Evolutionary conservation across 805 yeast genomes (phyloP).

Genomic region (Hanseniaspora jakobsenii): DNA sequence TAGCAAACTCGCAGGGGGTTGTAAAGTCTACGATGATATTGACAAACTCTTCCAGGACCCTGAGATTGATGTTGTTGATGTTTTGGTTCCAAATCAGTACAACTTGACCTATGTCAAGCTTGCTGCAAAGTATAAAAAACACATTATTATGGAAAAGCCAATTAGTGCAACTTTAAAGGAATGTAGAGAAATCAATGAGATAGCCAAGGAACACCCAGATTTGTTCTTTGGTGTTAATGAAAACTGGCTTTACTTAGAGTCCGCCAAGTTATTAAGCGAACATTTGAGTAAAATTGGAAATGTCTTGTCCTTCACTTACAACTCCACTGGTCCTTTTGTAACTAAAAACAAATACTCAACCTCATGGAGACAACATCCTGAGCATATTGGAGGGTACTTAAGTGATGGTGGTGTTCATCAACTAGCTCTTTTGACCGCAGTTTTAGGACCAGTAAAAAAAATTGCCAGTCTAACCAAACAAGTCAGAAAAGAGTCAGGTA

Average conservation of each 20-base stretch:
- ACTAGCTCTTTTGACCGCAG: conserved; percentile 70
- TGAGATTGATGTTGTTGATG: conserved; percentile 68
- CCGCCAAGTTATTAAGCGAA: conserved; percentile 43
- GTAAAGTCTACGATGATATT: conserved; percentile 45
- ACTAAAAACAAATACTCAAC: conserved; percentile 53
- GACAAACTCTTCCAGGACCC: conserved; percentile 57
- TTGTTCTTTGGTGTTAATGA: conserved; percentile 70
- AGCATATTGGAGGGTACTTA: conserved; percentile 84
- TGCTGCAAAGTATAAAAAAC: conserved; percentile 65
- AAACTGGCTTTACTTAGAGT: conserved; percentile 67
- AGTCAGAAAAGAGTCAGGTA: conserved; percentile 63
- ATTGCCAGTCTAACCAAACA: conserved; percentile 71
- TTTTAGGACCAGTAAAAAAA: conserved; percentile 60
- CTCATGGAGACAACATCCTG: conserved; percentile 78
- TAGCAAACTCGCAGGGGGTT: conserved; percentile 50
- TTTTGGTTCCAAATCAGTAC: conserved; percentile 76
- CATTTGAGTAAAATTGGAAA: conserved; percentile 63
- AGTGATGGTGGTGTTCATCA: conserved; percentile 97
- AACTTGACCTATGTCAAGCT: conserved; percentile 56
- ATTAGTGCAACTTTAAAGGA: conserved; percentile 75
- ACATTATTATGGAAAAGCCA: conserved; percentile 79
- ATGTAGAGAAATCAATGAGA: conserved; percentile 64
- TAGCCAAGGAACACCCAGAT: conserved; percentile 43
- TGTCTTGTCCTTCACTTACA: conserved; percentile 54
- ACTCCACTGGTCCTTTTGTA: conserved; percentile 62